Evolutionary conservation across 768 basidiomycete genomes (phyloP).

Genomic region (Solioccasus polychromus): DNA sequence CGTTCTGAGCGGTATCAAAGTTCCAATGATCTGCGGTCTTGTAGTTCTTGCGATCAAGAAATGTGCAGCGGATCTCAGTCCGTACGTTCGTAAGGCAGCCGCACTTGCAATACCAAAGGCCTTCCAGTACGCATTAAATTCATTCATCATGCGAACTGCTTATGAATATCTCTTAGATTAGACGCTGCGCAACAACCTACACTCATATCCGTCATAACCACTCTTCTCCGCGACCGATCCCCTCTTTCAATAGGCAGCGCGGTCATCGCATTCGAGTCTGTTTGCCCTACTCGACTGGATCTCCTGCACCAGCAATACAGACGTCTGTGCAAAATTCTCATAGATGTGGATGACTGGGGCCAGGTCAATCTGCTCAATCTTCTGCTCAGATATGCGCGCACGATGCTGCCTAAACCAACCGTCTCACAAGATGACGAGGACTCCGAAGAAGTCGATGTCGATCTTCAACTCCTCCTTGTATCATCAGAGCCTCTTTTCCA

Average conservation of each 20-base stretch:
- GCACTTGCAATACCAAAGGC: conserved; percentile 88
- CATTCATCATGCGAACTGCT: not conserved
- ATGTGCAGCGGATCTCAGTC: conserved; percentile 87
- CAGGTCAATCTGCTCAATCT: conserved; percentile 79
- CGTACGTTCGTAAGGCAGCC: conserved; percentile 92
- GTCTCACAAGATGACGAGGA: conserved; percentile 30
- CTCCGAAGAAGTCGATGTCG: conserved; percentile 67
- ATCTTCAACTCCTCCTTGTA: conserved; percentile 70
- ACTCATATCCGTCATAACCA: conserved; percentile 65
- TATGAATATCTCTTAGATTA: conserved; percentile 45
- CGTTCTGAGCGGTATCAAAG: conserved; percentile 88
- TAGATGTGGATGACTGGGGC: conserved; percentile 97
- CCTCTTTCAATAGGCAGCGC: conserved; percentile 88
- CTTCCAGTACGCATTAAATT: conserved; percentile 55
- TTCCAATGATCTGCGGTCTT: conserved; percentile 83
- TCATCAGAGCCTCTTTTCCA: conserved; percentile 77
- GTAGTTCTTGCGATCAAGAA: conserved; percentile 90
- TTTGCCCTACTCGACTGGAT: conserved; percentile 87
- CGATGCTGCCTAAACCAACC: conserved; percentile 72
- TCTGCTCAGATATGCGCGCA: conserved; percentile 76
- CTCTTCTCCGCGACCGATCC: conserved; percentile 68
- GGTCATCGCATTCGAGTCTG: conserved; percentile 76
- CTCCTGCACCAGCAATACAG: conserved; percentile 88
- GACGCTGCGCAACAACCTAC: conserved; percentile 70
- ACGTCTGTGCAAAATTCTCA: conserved; percentile 74